These are phyloP conservation scores for Acer campestre DNA, from an alignment of 345 rosid species.

Conservation along the genomic window DNA sequence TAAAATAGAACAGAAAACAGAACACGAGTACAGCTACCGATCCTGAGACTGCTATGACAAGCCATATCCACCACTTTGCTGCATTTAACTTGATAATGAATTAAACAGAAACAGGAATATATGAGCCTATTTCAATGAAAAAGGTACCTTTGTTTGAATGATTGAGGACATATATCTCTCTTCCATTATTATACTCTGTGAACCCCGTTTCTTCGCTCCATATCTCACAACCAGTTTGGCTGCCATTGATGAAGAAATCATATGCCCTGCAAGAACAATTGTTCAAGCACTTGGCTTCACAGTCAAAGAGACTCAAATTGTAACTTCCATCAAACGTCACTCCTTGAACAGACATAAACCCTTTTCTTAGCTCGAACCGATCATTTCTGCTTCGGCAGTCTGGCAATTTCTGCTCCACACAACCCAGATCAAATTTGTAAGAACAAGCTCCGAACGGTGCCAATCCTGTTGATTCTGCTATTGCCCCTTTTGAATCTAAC, in stretches of 20 bases:
- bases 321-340: background rate
- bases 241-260: background rate
- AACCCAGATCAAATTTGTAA: slow-evolving; percentile 3
- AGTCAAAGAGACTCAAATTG: slow-evolving; percentile 1
- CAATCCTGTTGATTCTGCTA: background rate
- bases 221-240: background rate
- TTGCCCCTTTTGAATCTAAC: background rate
- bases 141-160: slow-evolving; percentile 2
- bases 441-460: background rate
- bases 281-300: slow-evolving; percentile 1
- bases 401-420: slow-evolving; percentile 4
- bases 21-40: background rate
- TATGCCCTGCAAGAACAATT: slow-evolving; percentile 13
- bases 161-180: background rate
- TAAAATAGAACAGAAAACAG: background rate
- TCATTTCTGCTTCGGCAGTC: background rate
- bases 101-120: background rate
- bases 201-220: background rate
- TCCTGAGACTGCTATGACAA: background rate
- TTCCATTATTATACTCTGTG: background rate
- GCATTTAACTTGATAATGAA: background rate
- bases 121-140: background rate
- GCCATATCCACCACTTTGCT: slow-evolving; percentile 21
- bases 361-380: background rate
- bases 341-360: background rate